A percentile compares a stretch with the other conserved stretches of the same genome.
Conservation (phyloP, 2,329 filamentous ascomycete genomes). For the Ophiostoma triangulosporum region DNA sequence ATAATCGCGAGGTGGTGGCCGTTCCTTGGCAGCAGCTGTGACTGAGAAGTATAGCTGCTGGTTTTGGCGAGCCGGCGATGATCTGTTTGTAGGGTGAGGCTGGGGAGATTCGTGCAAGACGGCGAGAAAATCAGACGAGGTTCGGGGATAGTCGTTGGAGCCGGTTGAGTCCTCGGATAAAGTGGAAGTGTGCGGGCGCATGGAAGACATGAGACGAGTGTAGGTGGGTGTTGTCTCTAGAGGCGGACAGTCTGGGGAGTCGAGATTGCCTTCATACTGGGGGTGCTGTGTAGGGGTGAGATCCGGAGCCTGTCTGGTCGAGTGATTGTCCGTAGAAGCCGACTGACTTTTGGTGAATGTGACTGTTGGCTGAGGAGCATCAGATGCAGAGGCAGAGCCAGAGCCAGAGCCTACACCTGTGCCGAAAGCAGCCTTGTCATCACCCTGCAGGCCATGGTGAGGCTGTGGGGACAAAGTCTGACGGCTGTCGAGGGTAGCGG, state of each 20-base stretch:
- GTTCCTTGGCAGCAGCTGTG: slow-evolving; percentile 5
- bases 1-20: background rate
- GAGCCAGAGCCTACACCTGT: background rate
- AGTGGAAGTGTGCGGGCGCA: background rate
- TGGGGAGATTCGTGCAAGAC: slow-evolving; percentile 9
- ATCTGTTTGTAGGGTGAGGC: background rate
- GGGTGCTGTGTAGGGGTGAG: background rate
- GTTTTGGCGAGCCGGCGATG: slow-evolving; percentile 1
- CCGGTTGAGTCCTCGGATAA: slow-evolving; percentile 5
- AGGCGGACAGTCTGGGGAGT: background rate
- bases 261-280: background rate
- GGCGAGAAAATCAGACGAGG: slow-evolving; percentile 9
- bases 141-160: slow-evolving; percentile 5
- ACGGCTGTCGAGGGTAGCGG: background rate
- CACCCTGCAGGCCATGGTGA: slow-evolving; percentile 1
- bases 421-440: background rate
- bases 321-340: background rate
- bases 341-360: background rate
- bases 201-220: background rate
- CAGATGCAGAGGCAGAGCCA: background rate
- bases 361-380: background rate
- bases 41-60: slow-evolving; percentile 9
- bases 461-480: background rate
- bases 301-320: background rate
- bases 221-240: background rate